phyloP scores from a whole-genome alignment of 1,284 basidiomycete genomes.

The Thecaphora thlaspeos region DNA sequence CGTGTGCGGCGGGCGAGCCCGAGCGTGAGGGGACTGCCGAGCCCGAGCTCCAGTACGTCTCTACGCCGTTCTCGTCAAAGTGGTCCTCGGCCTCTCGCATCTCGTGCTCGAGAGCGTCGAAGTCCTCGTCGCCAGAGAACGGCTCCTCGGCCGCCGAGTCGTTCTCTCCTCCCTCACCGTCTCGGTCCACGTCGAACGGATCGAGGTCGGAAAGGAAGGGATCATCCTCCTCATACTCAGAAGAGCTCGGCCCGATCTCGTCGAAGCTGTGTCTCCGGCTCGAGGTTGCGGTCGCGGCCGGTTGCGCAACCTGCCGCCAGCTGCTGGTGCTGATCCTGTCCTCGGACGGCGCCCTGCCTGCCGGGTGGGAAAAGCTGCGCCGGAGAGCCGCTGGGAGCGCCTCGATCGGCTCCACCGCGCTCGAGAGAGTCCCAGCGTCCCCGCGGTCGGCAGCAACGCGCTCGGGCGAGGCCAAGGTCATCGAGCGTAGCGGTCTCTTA shows the following conservation, averaged over 20 bases:
- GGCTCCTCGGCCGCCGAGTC: slow-evolving; percentile 10
- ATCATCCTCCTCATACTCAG: slow-evolving; percentile 33
- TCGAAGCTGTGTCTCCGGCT: slow-evolving; percentile 22
- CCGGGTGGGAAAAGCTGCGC: neutral
- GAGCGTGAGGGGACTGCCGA: slow-evolving; percentile 5
- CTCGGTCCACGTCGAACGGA: slow-evolving; percentile 9
- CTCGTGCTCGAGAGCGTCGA: slow-evolving; percentile 7
- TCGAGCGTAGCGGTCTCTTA: slow-evolving; percentile 8
- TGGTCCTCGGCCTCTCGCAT: too few relatives aligned
- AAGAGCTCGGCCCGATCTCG: slow-evolving; percentile 15
- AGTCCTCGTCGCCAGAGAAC: slow-evolving; percentile 19
- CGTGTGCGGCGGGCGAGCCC: neutral
- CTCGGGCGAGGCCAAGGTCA: slow-evolving; percentile 27
- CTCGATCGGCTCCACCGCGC: slow-evolving; percentile 25
- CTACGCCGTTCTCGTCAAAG: too few relatives aligned
- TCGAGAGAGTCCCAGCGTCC: neutral
- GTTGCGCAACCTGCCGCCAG: too few relatives aligned
- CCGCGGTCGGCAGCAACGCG: slow-evolving; percentile 19
- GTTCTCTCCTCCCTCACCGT: slow-evolving; percentile 8
- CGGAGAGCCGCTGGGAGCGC: slow-evolving; percentile 23
- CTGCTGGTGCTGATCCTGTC: too few relatives aligned
- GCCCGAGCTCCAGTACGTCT: too few relatives aligned
- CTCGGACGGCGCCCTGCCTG: too few relatives aligned
- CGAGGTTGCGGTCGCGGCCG: slow-evolving; percentile 8
- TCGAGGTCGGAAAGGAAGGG: slow-evolving; percentile 10